Conservation (phyloP, 208 protist species). For the Leptomonas seymouri region DNA sequence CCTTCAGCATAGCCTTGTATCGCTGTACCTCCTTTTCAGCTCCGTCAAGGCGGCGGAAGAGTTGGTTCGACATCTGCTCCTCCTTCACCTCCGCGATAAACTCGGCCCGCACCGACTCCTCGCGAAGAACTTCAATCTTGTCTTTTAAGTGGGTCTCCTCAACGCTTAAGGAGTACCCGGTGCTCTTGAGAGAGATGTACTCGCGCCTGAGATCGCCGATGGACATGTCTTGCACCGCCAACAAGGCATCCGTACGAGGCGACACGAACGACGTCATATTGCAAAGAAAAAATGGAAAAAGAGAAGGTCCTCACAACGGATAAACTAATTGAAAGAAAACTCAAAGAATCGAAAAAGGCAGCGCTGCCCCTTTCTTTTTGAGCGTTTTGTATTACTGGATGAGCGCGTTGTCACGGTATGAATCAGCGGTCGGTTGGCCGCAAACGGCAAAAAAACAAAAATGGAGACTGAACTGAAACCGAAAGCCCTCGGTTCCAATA, state of each 20-base stretch:
- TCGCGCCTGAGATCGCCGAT: conserved; percentile 60
- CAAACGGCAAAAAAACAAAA: neutral
- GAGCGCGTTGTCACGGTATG: too few species aligned
- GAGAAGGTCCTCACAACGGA: neutral
- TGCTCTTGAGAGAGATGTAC: conserved; percentile 53
- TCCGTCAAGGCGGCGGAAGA: conserved; percentile 71
- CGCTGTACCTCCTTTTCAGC: conserved; percentile 58
- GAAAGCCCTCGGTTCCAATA: too few species aligned
- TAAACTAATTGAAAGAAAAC: neutral
- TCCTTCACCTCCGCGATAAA: conserved; percentile 80
- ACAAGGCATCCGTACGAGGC: conserved; percentile 19
- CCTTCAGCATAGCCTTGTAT: conserved; percentile 46
- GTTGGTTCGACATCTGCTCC: conserved; percentile 74
- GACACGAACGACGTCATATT: conserved; percentile 22
- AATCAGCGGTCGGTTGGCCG: neutral
- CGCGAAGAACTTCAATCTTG: conserved; percentile 63
- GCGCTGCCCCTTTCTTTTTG: too few species aligned
- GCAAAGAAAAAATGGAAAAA: neutral
- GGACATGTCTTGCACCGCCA: conserved; percentile 53
- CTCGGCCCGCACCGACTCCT: conserved; percentile 71
- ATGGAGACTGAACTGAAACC: conserved; percentile 13
- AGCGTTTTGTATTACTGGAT: too few species aligned
- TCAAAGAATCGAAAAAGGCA: neutral
- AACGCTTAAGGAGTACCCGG: conserved; percentile 36
- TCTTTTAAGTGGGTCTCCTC: conserved; percentile 46